phyloP scores from a whole-genome alignment of 164 flowering plant species.

The Vitis riparia region DNA sequence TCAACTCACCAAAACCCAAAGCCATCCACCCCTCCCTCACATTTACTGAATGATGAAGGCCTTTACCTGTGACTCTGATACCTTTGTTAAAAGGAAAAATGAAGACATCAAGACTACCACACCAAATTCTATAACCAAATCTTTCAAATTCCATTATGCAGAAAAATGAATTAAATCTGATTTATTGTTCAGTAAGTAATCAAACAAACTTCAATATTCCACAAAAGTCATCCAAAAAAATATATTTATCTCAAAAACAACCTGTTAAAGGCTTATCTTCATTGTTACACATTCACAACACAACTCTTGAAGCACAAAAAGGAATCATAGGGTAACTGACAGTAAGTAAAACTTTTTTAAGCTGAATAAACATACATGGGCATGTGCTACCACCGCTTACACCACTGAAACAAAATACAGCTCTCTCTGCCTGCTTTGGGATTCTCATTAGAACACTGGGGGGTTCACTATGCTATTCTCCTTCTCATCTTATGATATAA shows the following conservation, averaged over 20 bases:
- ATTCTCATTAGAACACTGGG: not conserved
- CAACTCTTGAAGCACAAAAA: not conserved
- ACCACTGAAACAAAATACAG: not conserved
- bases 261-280: conserved; percentile 12
- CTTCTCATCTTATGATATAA: too few relatives aligned
- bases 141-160: not conserved
- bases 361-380: not conserved
- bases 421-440: not conserved
- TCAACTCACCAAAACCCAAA: too few relatives aligned
- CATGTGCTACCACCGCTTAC: not conserved
- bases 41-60: too few relatives aligned
- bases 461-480: too few relatives aligned
- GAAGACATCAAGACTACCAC: too few relatives aligned
- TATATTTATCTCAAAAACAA: not conserved
- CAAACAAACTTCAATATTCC: not conserved
- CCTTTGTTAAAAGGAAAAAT: too few relatives aligned
- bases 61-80: too few relatives aligned
- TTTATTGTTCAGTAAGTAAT: not conserved
- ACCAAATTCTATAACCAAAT: too few relatives aligned
- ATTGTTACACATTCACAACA: conserved; percentile 17
- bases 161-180: not conserved
- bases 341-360: not conserved
- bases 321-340: not conserved
- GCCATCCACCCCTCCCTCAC: too few relatives aligned
- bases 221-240: not conserved